These are phyloP conservation scores for Puccinia horiana DNA, from an alignment of 1,284 basidiomycete genomes.

Conservation along the genomic window DNA sequence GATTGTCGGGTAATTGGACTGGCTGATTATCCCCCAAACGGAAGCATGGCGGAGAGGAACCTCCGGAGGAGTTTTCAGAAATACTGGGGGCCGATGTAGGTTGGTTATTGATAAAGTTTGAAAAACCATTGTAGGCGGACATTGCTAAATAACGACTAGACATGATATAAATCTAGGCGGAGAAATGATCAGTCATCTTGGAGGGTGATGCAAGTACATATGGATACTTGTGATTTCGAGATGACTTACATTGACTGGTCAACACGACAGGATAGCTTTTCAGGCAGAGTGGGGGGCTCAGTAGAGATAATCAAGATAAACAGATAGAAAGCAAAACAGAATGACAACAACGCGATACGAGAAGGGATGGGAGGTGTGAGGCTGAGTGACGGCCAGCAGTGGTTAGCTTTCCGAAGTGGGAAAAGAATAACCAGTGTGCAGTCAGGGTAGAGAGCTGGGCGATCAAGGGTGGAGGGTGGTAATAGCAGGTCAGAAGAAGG, in stretches of 20 bases:
- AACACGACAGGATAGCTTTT: not conserved
- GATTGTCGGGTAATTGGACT: conserved; percentile 1
- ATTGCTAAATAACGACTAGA: conserved; percentile 33
- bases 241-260: conserved; percentile 3
- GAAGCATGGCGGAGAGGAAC: conserved; percentile 19
- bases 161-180: conserved; percentile 8
- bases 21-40: not conserved
- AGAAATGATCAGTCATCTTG: not conserved
- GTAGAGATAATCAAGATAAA: conserved; percentile 5
- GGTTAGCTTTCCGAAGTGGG: not conserved
- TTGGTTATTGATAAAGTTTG: conserved; percentile 9
- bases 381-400: conserved; percentile 38
- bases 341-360: not conserved
- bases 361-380: not conserved
- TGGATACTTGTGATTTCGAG: not conserved
- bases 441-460: conserved; percentile 1
- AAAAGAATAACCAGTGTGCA: conserved; percentile 37
- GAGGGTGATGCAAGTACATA: not conserved
- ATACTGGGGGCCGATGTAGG: not conserved
- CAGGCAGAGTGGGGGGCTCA: not conserved
- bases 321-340: conserved; percentile 22
- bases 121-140: conserved; percentile 27
- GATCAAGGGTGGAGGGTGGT: not conserved
- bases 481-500: not conserved
- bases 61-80: conserved; percentile 35